A percentile compares a stretch with the other conserved stretches of the same genome.
These are phyloP conservation scores for Maudiozyma saulgeensis DNA, from an alignment of 805 yeast genomes.

Conservation along the genomic window DNA sequence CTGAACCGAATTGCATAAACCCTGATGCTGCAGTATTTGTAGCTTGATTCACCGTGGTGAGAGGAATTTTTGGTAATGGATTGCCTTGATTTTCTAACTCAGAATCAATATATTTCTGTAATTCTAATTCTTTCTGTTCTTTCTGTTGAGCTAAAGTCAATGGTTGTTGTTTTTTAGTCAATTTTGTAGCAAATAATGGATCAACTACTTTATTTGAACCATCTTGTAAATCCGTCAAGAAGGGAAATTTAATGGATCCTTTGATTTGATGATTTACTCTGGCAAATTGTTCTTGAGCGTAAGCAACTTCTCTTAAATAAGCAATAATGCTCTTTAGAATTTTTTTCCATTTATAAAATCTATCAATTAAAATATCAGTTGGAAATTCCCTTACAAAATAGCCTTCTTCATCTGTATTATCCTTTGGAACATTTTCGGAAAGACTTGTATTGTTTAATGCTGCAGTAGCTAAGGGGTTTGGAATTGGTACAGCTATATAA, in stretches of 20 bases:
- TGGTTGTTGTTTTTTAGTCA: slow-evolving; percentile 20
- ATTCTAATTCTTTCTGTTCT: slow-evolving; percentile 9
- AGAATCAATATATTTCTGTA: neutral
- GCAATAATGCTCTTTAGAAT: slow-evolving; percentile 59
- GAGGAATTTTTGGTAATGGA: neutral
- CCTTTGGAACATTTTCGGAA: neutral
- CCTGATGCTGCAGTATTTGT: slow-evolving; percentile 28
- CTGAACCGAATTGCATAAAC: slow-evolving; percentile 65
- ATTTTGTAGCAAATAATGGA: slow-evolving; percentile 42
- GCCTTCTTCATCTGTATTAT: slow-evolving; percentile 12
- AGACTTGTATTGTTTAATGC: slow-evolving; percentile 1
- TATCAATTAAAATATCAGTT: slow-evolving; percentile 66
- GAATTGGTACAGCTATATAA: slow-evolving; percentile 28
- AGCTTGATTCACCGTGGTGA: slow-evolving; percentile 6
- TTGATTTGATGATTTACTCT: slow-evolving; percentile 61
- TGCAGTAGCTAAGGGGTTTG: slow-evolving; percentile 16
- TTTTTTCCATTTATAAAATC: slow-evolving; percentile 76
- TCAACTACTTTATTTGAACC: slow-evolving; percentile 33
- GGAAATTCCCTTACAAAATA: slow-evolving; percentile 40
- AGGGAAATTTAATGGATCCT: slow-evolving; percentile 44
- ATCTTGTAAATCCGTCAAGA: slow-evolving; percentile 30
- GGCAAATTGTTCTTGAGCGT: slow-evolving; percentile 70
- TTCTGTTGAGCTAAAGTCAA: slow-evolving; percentile 16
- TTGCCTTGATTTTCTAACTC: neutral
- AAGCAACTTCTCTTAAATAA: slow-evolving; percentile 65